Evolutionary conservation across 805 yeast species (phyloP), one percentile per base, ranked within the genome.

Genomic region (Starmerella stigmatis): DNA sequence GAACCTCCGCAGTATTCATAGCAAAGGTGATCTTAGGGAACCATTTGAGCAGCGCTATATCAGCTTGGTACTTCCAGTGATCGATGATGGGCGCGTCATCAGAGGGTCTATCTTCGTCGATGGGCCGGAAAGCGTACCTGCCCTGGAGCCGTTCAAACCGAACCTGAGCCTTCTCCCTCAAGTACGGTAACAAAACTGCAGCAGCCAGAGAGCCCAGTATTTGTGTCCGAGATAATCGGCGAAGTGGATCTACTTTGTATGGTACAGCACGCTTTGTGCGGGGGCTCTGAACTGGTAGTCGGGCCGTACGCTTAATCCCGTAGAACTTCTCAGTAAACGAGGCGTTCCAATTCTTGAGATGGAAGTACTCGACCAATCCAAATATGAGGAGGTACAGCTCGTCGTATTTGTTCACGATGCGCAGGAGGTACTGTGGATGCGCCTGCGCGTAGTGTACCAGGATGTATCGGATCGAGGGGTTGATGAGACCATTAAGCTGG

Each of bases 261-360:
- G 60, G 69, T 58, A 61, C 58, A 1, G 57, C 52, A 5, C 47
- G 41, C 15, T 57, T 50, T 13, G 66, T 51, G 13, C 59, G 55
- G 11, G 59, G 50, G 2, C 64, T 58, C 4, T 40, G 38, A 30
- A 56, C 50, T 9, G 54, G 53, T 20, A 68, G 58, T 28, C 51
- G 52, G 4, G 61, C 53, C 7, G 73, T 72, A 39, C 94, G 68
- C 58, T 86, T 86, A 51, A 89, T 64, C 2, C 96, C 97, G 59
- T 89, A 89, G 59, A 89, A 89, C 58, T 83, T 82, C 61, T 89
- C 96, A 0, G 94, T 85, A 57, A 89, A 85, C 2, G 92, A 76
- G 0, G 94, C 76, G 56, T 84, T 88, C 85, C 92, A 83, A 40
- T 69, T 68, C 42, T 67, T 72, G 40, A 89, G 61, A 54, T 79